Conservation (phyloP, 345 rosid species). For the Balakata baccata region DNA sequence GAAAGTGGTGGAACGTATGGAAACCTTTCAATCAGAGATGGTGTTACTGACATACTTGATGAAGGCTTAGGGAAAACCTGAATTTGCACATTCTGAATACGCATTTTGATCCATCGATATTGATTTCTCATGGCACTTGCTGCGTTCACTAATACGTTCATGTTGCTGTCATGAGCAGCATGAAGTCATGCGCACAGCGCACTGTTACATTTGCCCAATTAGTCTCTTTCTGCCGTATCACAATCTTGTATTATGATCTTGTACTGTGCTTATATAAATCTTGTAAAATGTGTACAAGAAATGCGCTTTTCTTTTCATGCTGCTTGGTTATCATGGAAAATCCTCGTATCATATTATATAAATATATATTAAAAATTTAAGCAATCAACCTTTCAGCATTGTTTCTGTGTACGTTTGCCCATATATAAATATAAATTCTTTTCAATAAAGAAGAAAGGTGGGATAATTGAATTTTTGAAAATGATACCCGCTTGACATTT, state of each 20-base stretch:
- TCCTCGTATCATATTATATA: too few species aligned
- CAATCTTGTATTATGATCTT: background rate
- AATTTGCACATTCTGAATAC: background rate
- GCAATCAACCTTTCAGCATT: too few species aligned
- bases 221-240: background rate
- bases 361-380: too few species aligned
- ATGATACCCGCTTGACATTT: too few species aligned
- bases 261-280: background rate
- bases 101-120: background rate
- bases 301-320: too few species aligned
- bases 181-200: background rate
- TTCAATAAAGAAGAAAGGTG: too few species aligned
- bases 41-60: constrained; percentile 37
- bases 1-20: constrained; percentile 16
- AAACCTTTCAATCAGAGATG: constrained; percentile 28
- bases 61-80: constrained; percentile 31
- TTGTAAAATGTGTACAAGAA: too few species aligned
- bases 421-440: too few species aligned
- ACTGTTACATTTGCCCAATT: background rate
- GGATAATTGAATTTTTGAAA: too few species aligned
- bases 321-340: too few species aligned
- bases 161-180: constrained; percentile 1
- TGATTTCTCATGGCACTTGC: background rate
- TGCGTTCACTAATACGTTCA: background rate
- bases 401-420: too few species aligned